Base-by-base conservation (phyloP, 176 grass and related monocot species). In the Elaeis guineensis region DNA sequence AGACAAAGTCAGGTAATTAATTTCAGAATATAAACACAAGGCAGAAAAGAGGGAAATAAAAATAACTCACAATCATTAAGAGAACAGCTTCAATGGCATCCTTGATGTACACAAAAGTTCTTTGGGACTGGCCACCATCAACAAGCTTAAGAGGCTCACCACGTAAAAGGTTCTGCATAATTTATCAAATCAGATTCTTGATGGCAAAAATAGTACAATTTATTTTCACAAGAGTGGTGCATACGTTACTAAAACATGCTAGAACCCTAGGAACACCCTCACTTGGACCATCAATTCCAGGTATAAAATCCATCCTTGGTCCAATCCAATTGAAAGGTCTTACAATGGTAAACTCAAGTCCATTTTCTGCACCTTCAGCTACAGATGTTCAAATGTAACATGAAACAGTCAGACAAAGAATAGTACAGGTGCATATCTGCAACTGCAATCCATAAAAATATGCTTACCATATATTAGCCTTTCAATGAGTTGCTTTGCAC, bases 271-370 rank as follows among this genome's bases (percentile, higher is more conserved):
- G 93, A 57, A 98, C 87, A 79, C 93, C 87, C 82, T 98, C 88
- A 11, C 93, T 92, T 72, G 84, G 93, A 25, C 93, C 93, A 67
- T 97, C 93, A 53, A 97, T 83, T 52, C 93, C 93, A 73, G 93
- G 93, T 74, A 97, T 97, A 59, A 97, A 97, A 58, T 97, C 93
- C 93, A 97, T 97, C 60, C 93, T 89, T 50, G 93, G 93, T 21
- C 93, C 93, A 78, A 97, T 97, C 87, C 87, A 97, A 63, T 97
- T 97, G 67, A 97, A 97, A 62, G 93, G 93, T 52, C 93, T 80
- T 61, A 98, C 93, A 30, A 98, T 89, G 63, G 93, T 92, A 73
- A 98, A 98, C 9, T 92, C 79, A 14, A 98, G 87, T 25, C 65
- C 79, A 59, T 92, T 86, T 73, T 98, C 87, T 17, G 93, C 88